Conservation (phyloP, 176 grass and related monocot species). For the Carex scoparia region DNA sequence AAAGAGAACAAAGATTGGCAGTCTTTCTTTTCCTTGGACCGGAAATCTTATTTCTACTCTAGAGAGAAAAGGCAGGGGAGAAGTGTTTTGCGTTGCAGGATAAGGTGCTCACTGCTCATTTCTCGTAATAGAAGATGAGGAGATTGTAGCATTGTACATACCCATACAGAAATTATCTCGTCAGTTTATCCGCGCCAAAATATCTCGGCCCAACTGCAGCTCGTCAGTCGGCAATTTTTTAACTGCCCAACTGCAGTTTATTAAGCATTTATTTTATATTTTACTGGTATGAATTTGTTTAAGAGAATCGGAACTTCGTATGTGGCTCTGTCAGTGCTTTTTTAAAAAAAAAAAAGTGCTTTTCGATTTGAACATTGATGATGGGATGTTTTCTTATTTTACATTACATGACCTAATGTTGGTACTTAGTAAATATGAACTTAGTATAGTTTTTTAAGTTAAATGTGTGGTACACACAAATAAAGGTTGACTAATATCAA, state of each 20-base stretch:
- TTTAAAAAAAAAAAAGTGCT: no score
- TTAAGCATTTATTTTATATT: neutral
- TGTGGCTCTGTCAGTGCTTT: no score
- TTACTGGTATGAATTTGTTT: neutral
- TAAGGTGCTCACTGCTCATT: neutral
- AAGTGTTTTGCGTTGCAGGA: neutral
- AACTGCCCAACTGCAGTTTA: neutral
- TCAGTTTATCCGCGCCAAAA: slow-evolving; percentile 29
- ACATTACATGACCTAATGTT: no score
- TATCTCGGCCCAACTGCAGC: neutral
- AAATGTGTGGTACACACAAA: no score
- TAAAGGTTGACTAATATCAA: no score
- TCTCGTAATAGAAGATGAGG: slow-evolving; percentile 34
- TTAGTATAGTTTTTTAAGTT: no score
- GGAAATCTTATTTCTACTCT: neutral
- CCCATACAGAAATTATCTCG: slow-evolving; percentile 20
- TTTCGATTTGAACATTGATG: no score
- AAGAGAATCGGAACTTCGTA: neutral
- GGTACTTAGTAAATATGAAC: no score
- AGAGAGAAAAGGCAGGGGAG: neutral
- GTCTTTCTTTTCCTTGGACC: neutral
- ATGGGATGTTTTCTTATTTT: no score
- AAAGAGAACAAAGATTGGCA: neutral
- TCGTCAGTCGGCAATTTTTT: neutral
- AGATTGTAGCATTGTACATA: neutral